Evolutionary conservation across 805 yeast species (phyloP), one percentile per base, ranked within the genome.

Genomic region (Zygotorulaspora chibaensis): DNA sequence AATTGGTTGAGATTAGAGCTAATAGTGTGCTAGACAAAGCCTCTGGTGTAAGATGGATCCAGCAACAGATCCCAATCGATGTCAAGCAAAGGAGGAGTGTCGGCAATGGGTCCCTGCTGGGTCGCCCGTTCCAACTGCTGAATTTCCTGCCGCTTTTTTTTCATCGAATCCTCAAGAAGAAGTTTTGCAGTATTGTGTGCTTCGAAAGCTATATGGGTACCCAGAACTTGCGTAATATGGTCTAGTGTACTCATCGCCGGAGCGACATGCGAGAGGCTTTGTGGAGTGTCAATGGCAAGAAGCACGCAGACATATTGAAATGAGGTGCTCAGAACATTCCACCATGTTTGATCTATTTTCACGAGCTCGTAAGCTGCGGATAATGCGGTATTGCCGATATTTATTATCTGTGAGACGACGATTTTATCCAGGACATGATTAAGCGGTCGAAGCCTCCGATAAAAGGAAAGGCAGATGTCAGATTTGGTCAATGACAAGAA

Each of bases 291-390:
- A 15, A 48, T 48, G 8, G 52, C 52, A 15, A 48, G 49, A 18
- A 48, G 47, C 8, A 46, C 47, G 37, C 52, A 48, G 16, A 45
- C 34, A 17, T 48, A 48, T 28, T 48, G 52, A 26, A 48, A 48
- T 12, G 45, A 23, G 12, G 52, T 38, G 34, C 52, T 46, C 36
- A 48, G 30, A 10, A 42, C 52, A 42, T 42, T 45, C 52, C 52
- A 48, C 52, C 52, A 48, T n/a, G 45, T 9, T n/a, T 42, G 44
- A 17, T 42, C 33, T 11, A 25, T 20, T 35, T 42, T 37, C 4
- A 46, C 45, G 20, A 48, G 50, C 8, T 35, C 45, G 13, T 20
- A 23, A 3, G 41, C 45, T 16, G 50, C 46, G 9, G 42, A 25
- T 12, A 48, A 39, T 8, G 52, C 49, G 2, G 26, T 25, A 36